Evolutionary conservation across 169 alveolate genomes (phyloP).

Genomic region (Babesia ovata): DNA sequence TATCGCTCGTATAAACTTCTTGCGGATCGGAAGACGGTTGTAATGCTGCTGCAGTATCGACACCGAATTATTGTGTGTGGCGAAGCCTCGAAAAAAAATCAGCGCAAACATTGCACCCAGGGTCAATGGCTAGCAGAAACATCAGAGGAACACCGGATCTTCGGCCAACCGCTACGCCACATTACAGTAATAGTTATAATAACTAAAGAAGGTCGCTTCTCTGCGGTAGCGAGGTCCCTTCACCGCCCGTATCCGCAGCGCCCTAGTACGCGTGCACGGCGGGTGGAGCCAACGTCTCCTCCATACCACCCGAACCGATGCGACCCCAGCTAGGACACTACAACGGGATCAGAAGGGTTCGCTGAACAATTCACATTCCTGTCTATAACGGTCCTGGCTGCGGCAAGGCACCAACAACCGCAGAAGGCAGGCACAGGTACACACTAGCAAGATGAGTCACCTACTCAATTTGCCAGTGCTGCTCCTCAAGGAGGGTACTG

Average conservation of each 20-base stretch:
- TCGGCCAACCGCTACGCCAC: too few relatives aligned
- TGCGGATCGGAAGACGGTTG: slow-evolving; percentile 78
- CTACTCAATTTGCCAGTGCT: slow-evolving; percentile 88
- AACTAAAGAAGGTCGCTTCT: not conserved
- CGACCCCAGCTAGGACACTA: slow-evolving; percentile 4
- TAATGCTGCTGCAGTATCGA: slow-evolving; percentile 83
- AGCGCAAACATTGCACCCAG: slow-evolving; percentile 4
- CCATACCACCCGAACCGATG: slow-evolving; percentile 3
- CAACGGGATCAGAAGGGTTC: not conserved
- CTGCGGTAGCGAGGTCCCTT: not conserved
- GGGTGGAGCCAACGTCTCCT: slow-evolving; percentile 34
- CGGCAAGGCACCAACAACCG: not conserved
- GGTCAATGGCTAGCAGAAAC: too few relatives aligned
- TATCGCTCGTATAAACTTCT: slow-evolving; percentile 76
- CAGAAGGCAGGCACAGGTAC: slow-evolving; percentile 14
- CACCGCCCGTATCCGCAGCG: not conserved
- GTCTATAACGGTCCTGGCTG: not conserved
- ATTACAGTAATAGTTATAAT: not conserved
- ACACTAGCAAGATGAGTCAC: slow-evolving; percentile 74
- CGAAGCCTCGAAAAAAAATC: slow-evolving; percentile 30
- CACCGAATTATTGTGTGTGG: slow-evolving; percentile 79
- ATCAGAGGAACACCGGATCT: too few relatives aligned
- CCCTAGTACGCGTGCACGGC: slow-evolving; percentile 20
- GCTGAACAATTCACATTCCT: not conserved
- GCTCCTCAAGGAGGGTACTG: slow-evolving; percentile 95